Evolutionary conservation across 2,329 filamentous ascomycete genomes (phyloP).

Genomic region (Lecanicillium sp.): DNA sequence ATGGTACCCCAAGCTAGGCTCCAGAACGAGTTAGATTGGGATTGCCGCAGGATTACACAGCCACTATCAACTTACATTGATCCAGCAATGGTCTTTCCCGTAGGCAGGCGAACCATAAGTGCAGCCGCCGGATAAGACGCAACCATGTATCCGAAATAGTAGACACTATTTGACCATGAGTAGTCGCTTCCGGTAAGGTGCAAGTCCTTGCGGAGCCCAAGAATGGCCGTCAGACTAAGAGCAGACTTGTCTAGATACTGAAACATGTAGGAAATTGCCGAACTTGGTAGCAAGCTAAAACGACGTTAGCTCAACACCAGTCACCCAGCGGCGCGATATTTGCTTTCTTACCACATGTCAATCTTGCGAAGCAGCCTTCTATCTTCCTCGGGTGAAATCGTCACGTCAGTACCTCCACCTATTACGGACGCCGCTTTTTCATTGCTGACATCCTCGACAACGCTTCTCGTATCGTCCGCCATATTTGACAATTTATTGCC

Average conservation of each 20-base stretch:
- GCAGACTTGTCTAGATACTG: constrained; percentile 55
- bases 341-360: constrained; percentile 38
- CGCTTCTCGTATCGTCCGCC: not conserved
- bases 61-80: constrained; percentile 12
- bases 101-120: constrained; percentile 18
- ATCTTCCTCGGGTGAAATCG: constrained; percentile 20
- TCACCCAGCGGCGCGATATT: too few relatives aligned
- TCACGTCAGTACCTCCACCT: not conserved
- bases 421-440: not conserved
- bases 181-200: constrained; percentile 40
- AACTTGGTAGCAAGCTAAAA: constrained; percentile 39
- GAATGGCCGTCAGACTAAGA: constrained; percentile 41
- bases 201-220: constrained; percentile 38
- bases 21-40: not conserved
- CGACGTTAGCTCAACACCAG: not conserved
- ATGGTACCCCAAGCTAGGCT: constrained; percentile 26
- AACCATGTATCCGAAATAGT: constrained; percentile 43
- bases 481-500: too few relatives aligned
- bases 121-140: constrained; percentile 18
- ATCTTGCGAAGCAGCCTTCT: constrained; percentile 51
- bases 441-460: not conserved
- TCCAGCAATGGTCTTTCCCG: constrained; percentile 19
- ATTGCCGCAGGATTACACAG: not conserved
- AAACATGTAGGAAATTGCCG: constrained; percentile 45
- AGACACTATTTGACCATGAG: constrained; percentile 40